Conservation (phyloP, 176 grass and related monocot species). For the Rhynchospora tenuis region DNA sequence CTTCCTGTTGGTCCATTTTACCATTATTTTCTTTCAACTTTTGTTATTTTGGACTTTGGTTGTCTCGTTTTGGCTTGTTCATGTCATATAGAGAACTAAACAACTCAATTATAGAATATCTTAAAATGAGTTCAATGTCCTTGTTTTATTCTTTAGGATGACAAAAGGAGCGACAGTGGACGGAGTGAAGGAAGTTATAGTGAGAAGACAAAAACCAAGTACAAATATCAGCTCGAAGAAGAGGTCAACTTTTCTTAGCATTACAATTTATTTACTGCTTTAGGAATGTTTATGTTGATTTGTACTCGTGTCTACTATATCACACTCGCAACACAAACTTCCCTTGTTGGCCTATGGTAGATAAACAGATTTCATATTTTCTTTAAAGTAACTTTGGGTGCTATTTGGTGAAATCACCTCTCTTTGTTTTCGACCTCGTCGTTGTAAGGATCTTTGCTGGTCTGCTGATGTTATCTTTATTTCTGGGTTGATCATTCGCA, state of each 20-base stretch:
- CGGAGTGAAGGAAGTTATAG: slow-evolving; percentile 37
- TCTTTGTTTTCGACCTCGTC: not conserved
- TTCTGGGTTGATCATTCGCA: not conserved
- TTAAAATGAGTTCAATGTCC: not conserved
- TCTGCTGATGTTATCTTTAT: not conserved
- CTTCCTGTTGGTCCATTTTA: slow-evolving; percentile 15
- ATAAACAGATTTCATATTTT: not conserved
- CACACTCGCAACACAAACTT: not conserved
- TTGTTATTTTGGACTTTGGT: slow-evolving; percentile 15
- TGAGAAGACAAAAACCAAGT: slow-evolving; percentile 29
- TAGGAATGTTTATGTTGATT: not conserved
- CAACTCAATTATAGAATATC: slow-evolving; percentile 35
- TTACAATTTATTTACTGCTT: not conserved
- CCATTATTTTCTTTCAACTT: slow-evolving; percentile 7
- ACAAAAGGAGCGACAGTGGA: slow-evolving; percentile 35
- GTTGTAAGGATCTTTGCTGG: not conserved
- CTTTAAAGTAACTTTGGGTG: not conserved
- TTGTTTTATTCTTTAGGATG: slow-evolving; percentile 49
- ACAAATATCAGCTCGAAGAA: slow-evolving; percentile 70
- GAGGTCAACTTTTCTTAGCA: slow-evolving; percentile 42
- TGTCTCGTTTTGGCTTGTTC: not conserved
- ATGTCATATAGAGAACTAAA: slow-evolving; percentile 37
- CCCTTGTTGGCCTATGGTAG: not conserved
- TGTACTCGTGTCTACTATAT: not conserved
- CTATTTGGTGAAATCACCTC: not conserved